Percentiles rank a stretch among this genome's conserved stretches.
phyloP scores from a whole-genome alignment of 2,329 filamentous ascomycete species.

The Ilyonectria sp. region DNA sequence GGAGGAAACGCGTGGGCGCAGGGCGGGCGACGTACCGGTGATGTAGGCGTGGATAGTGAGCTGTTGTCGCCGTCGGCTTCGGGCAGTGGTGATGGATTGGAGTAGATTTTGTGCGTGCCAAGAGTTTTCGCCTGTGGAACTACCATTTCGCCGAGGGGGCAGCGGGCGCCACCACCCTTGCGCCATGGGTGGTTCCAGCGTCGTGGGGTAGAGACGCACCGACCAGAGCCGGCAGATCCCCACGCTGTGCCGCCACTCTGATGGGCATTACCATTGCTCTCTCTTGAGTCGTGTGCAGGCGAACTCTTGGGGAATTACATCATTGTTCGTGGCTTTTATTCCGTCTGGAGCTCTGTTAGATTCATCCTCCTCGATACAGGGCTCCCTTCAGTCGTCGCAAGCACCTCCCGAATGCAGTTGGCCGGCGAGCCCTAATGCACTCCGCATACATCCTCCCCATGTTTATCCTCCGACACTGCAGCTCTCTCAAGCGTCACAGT shows the following conservation, averaged over 20 bases:
- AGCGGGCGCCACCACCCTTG: conserved; percentile 37
- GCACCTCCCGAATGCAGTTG: not conserved
- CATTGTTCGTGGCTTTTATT: not conserved
- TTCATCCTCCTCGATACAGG: not conserved
- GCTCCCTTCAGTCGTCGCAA: not conserved
- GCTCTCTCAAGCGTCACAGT: not conserved
- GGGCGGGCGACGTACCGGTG: conserved; percentile 52
- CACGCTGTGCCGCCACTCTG: not conserved
- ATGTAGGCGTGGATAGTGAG: conserved; percentile 53
- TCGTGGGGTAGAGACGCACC: conserved; percentile 44
- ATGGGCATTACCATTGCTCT: not conserved
- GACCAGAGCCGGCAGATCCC: conserved; percentile 22
- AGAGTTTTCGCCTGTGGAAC: conserved; percentile 60
- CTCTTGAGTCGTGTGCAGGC: not conserved
- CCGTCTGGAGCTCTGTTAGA: not conserved
- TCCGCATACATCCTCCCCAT: not conserved
- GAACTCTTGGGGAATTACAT: not conserved
- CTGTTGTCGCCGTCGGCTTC: conserved; percentile 56
- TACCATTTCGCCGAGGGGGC: conserved; percentile 54
- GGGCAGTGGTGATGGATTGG: conserved; percentile 53
- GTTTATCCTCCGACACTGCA: not conserved
- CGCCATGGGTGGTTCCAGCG: conserved; percentile 38
- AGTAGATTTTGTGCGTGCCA: conserved; percentile 63
- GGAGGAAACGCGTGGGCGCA: conserved; percentile 36
- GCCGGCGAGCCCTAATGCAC: conserved; percentile 16